Base-by-base conservation (phyloP, 1,284 basidiomycete species). In the Rhodotorula sp. region DNA sequence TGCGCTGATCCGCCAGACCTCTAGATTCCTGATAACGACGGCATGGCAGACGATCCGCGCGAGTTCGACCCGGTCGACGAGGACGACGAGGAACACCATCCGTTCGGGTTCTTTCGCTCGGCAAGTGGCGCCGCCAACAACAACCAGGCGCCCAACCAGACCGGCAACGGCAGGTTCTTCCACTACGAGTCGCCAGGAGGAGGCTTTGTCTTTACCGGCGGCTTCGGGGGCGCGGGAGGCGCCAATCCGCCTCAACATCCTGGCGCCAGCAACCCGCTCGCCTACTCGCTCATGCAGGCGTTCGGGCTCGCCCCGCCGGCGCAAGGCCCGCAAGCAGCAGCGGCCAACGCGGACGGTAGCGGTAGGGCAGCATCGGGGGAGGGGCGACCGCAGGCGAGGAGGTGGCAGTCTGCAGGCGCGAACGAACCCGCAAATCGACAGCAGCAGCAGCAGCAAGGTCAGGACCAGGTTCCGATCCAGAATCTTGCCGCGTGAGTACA, bases 41-140 rank as follows among this genome's bases (percentile, higher is more conserved):
- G 28, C 10, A 62, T 38, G 55, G 38, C 21, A 23, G 73, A 75
- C 52, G 70, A 75, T 47, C 73, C 73, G 23, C 66, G 70, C 58
- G 61, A 70, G 56, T 75, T 75, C 54, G 73, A 70, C 34, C 68
- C 68, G n/a, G 68, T 66, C 50, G 71, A 70, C 34, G 73, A 28
- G 5, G 62, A 54, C 38, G 57, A 26, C 16, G 19, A 16, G 31
- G 34, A 19, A 15, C 48, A 43, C 38, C 38, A 43, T 43, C 38
- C 34, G 19, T 49, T 38, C 54, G 52, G 23, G 45, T 60, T 62
- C 59, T 63, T 66, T 38, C 60, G 43, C 45, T 47, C 16, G 14
- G 47, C 28, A 1, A 28, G 28, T 5, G 38, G 34, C 23, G 31
- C 38, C 34, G 19, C 21, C 16, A n/a, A 43, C 57, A 58, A 14